Evolutionary conservation across 805 yeast genomes (phyloP), one percentile per base, ranked within the genome.

Genomic region (Saturnispora mendoncae): DNA sequence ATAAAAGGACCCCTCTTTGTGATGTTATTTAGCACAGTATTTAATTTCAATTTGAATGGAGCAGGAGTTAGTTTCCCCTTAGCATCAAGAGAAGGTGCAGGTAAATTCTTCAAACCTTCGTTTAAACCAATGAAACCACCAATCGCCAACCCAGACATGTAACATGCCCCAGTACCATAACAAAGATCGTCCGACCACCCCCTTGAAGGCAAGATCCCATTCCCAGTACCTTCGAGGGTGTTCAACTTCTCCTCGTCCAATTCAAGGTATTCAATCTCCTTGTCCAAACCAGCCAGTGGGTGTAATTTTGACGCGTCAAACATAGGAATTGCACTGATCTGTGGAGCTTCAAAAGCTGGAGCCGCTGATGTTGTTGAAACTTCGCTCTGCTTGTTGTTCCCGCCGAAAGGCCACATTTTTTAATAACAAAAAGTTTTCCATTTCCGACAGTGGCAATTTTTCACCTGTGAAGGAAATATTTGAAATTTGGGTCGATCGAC

Each of bases 181-280:
- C 97, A 87, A 50, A 92, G 72, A 66, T 92, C 97, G 62, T 92
- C 98, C 13, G 87, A 75, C 94, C 96, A 92, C 53, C 94, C 95
- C 67, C 97, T 80, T n/a, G 94, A 83, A 21, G 98, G 96, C 48
- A 92, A 74, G 45, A 90, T 60, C 44, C 96, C 94, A 57, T 84
- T 86, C 14, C 59, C 55, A 2, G 94, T 76, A 30, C 95, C 96
- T 55, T 86, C 94, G 54, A 84, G 62, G n/a, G 74, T 64, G 36
- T 78, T 74, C 47, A 87, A 66, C 52, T 72, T 76, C 50, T 87
- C 96, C 46, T 80, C 88, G 54, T 90, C 97, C 47, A 92, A 69
- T 52, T 90, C 95, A 51, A 92, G 66, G 59, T 79, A 90, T 61
- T 92, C 97, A 39, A 92, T 75, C 42, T 87, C 94, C 55, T 80